Conservation (phyloP, 2,329 filamentous ascomycete genomes). For the Diaporthe humulicola region DNA sequence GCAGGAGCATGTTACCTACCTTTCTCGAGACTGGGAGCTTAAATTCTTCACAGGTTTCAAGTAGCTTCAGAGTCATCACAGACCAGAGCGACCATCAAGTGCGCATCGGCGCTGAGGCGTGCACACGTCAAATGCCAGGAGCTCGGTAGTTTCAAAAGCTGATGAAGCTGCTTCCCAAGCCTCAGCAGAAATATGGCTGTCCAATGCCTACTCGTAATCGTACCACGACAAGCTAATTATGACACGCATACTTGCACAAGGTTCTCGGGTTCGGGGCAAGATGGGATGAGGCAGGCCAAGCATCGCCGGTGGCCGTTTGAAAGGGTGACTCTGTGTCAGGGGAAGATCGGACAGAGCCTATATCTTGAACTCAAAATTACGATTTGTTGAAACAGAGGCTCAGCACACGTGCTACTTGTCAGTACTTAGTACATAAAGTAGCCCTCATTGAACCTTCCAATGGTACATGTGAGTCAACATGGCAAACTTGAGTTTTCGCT, state of each 20-base stretch:
- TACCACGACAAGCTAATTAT: neutral
- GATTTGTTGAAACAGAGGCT: neutral
- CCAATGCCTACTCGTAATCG: neutral
- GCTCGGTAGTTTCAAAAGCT: slow-evolving; percentile 4
- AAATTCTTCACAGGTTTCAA: neutral
- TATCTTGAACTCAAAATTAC: neutral
- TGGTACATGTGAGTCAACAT: neutral
- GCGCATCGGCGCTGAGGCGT: neutral
- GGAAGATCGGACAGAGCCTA: neutral
- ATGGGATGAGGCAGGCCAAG: slow-evolving; percentile 7
- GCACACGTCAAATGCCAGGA: neutral
- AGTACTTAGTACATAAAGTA: too few relatives aligned
- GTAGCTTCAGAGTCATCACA: neutral
- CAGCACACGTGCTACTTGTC: neutral
- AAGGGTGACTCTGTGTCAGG: neutral
- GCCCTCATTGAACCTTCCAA: neutral
- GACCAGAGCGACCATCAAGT: neutral
- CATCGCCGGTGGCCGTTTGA: neutral
- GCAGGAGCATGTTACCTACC: too few relatives aligned
- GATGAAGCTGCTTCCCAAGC: neutral
- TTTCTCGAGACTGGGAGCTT: neutral
- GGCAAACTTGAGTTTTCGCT: neutral
- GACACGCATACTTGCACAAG: neutral
- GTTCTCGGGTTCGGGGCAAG: neutral
- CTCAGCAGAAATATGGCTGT: neutral